Evolutionary conservation across 2,329 filamentous ascomycete species (phyloP), one percentile per base, ranked within the genome.

Genomic region (Apiospora phragmitis): DNA sequence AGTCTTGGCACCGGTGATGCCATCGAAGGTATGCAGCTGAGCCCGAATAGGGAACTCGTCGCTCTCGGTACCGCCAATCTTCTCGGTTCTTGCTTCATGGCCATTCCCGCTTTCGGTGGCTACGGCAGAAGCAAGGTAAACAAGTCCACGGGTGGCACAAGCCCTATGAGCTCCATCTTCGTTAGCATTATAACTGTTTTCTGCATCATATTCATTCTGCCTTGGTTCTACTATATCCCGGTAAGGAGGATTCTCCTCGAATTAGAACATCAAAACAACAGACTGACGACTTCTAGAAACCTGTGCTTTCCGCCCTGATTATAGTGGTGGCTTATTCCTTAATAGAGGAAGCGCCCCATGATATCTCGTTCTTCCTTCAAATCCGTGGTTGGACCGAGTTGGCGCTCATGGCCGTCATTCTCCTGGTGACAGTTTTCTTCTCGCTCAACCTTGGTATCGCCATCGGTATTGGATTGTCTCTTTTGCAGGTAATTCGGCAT

Each of bases 61-160:
- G 95, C 96, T 0, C 86, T 99, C 0, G 96, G 96, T 0, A 88
- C 94, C 8, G 94, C 95, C 16, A 99, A 99, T 81, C 84, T 98
- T n/a, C 84, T 97, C 4, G 95, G 95, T 11, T 93, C 94, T 1
- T 93, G 94, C 77, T 98, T 98, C 82, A 94, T 95, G 91, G 91
- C 94, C 26, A 86, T 99, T 29, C 96, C 96, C 8, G 93, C 94
- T 0, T 99, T 99, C 85, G 96, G 96, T 24, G 96, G 96, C 11
- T 99, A 99, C 79, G 96, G 95, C 12, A 88, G 96, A 79, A 98
- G 94, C 82, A 98, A 98, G 81, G 93, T 99, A 75, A 98, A 98
- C 83, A 92, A 92, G 74, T 93, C 93, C 67, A 98, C 96, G 1
- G 96, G 96, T 45, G 95, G 94, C 41, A 93, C 92, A 80, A 98